Evolutionary conservation across 2,329 filamentous ascomycete genomes (phyloP).

Genomic region (Metarhizium sp.): DNA sequence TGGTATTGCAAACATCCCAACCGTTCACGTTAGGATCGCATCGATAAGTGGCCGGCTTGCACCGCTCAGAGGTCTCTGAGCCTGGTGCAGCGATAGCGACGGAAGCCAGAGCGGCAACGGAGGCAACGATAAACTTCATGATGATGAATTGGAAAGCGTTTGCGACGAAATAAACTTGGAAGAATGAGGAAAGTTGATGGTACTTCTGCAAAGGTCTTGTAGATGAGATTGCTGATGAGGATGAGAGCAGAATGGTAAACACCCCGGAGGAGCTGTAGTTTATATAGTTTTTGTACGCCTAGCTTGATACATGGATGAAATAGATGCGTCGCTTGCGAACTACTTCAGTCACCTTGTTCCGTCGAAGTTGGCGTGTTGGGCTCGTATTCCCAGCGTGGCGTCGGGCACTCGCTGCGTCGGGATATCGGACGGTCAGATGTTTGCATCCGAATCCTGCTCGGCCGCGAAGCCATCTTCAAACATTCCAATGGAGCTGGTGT

Average conservation of each 20-base stretch:
- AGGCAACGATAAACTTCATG: slow-evolving; percentile 21
- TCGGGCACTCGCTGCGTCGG: neutral
- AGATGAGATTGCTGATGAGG: too few relatives aligned
- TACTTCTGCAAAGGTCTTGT: neutral
- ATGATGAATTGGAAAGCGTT: slow-evolving; percentile 7
- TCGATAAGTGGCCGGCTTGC: slow-evolving; percentile 25
- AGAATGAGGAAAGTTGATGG: neutral
- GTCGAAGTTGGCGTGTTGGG: too few relatives aligned
- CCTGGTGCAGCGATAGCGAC: slow-evolving; percentile 8
- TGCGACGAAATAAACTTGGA: neutral
- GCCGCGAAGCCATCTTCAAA: neutral
- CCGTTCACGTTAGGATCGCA: slow-evolving; percentile 17
- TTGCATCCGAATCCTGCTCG: too few relatives aligned
- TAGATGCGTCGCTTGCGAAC: too few relatives aligned
- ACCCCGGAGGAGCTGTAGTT: too few relatives aligned
- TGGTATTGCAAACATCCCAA: slow-evolving; percentile 25
- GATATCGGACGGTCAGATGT: too few relatives aligned
- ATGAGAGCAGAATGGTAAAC: neutral
- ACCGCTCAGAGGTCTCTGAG: slow-evolving; percentile 3
- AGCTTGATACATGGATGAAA: too few relatives aligned
- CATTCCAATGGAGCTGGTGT: neutral
- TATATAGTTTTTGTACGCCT: too few relatives aligned
- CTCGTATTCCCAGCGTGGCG: neutral
- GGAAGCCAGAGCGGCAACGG: slow-evolving; percentile 13
- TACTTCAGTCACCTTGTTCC: too few relatives aligned